Evolutionary conservation across 805 yeast genomes (phyloP), one percentile per base, ranked within the genome.

Genomic region (Candida adriatica): DNA sequence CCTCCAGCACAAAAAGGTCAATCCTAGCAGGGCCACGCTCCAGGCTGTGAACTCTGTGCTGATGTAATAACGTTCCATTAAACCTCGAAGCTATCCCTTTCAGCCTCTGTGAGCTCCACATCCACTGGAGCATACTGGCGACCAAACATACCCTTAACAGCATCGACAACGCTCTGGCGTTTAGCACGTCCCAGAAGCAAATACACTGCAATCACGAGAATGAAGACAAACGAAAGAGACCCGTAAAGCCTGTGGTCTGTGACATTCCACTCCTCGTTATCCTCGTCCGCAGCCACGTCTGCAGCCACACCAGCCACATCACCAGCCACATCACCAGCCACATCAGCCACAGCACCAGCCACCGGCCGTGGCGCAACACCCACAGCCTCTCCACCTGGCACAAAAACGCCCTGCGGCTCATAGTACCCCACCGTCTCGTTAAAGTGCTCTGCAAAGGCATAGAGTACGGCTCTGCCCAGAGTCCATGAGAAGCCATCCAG

Each of bases 1-100:
- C 4, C 61, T 69, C 13, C 56, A 65, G 3, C 51, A 58, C 6
- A 51, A 69, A n/a, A 70, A 66, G 24, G 72, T 71, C 5, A 81
- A 84, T 38, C 94, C 95, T 0, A 76, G 87, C 34, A 61, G 95
- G 30, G 76, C 84, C 8, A 80, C 94, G 0, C 58, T 84, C 24
- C 87, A 79, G 43, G 70, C 88, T 18, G 74, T 82, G 2, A 80
- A 84, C 40, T 55, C 75, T 2, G 72, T 41, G 38, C 42, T 79
- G 18, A 70, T 79, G 75, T 68, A 18, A 42, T 13, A 17, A 24
- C 22, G 22, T 19, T 19, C 13, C 25, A 35, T 31, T 30, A 31
- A 16, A 39, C 22, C 16, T 36, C 43, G 21, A 34, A 38, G 18
- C 33, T 29, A 9, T 33, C 43, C 11, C 21, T 30, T 13, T 27